Evolutionary conservation across 495 filamentous ascomycete species (phyloP).

Genomic region (Penicillium cosmopolitanum): DNA sequence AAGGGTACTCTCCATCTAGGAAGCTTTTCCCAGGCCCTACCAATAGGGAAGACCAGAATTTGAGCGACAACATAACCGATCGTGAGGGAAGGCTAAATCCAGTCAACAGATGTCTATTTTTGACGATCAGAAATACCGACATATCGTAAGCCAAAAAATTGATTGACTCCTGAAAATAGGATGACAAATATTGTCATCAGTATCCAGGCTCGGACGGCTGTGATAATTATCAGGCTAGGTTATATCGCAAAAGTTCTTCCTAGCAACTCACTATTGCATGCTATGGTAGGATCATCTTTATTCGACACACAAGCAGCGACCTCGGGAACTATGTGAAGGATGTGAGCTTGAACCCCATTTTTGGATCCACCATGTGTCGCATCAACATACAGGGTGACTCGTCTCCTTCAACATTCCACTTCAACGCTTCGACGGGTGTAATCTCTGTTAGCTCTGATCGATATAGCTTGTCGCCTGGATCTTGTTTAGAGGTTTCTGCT

Average conservation of each 20-base stretch:
- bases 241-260: background rate
- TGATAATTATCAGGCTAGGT: background rate
- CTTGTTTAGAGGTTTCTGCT: conserved; percentile 9
- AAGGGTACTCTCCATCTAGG: conserved; percentile 62
- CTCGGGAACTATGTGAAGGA: conserved; percentile 25
- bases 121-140: conserved; percentile 5
- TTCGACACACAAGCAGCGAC: conserved; percentile 36
- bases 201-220: conserved; percentile 33
- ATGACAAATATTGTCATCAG: conserved; percentile 32
- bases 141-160: conserved; percentile 35
- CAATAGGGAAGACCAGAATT: conserved; percentile 62
- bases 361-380: background rate
- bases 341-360: background rate
- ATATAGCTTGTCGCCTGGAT: conserved; percentile 8
- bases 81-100: conserved; percentile 75
- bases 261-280: conserved; percentile 27
- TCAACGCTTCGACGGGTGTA: conserved; percentile 30
- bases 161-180: conserved; percentile 31
- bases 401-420: conserved; percentile 34
- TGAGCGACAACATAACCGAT: conserved; percentile 70
- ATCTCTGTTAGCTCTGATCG: conserved; percentile 22
- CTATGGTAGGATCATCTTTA: conserved; percentile 30
- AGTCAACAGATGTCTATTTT: conserved; percentile 14
- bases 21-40: conserved; percentile 50
- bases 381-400: conserved; percentile 30